Evolutionary conservation across 129 eudicot genomes (phyloP).

Genomic region (Chrysanthemum makinoi): DNA sequence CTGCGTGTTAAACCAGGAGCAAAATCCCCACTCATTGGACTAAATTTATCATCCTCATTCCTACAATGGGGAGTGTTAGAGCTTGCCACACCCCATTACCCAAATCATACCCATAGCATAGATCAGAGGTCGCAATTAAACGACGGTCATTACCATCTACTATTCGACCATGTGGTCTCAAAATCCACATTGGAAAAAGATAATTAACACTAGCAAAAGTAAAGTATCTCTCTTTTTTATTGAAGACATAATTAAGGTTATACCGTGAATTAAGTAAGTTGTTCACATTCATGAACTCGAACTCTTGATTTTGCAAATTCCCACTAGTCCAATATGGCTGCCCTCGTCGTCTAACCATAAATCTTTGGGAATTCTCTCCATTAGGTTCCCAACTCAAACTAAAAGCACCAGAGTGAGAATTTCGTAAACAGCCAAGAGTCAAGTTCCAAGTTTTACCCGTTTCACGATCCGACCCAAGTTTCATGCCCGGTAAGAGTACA

Average conservation of each 20-base stretch:
- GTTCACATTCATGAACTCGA: conserved; percentile 21
- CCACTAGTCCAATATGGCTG: conserved; percentile 26
- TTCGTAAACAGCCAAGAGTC: conserved; percentile 26
- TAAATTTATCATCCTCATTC: not conserved
- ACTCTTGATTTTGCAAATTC: not conserved
- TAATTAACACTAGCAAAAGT: not conserved
- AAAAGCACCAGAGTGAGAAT: conserved; percentile 29
- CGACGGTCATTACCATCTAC: not conserved
- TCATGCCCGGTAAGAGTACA: conserved; percentile 36
- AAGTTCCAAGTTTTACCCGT: conserved; percentile 26
- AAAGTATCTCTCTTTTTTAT: conserved; percentile 13
- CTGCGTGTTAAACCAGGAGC: not conserved
- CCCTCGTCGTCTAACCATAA: conserved; percentile 24
- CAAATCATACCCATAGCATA: not conserved
- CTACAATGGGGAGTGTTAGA: not conserved
- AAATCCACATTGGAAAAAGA: conserved; percentile 1
- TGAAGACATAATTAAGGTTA: conserved; percentile 15
- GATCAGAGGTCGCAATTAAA: not conserved
- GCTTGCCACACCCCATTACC: not conserved
- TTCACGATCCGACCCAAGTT: conserved; percentile 27
- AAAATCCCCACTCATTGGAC: not conserved
- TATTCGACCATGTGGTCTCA: not conserved
- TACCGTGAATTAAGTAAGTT: not conserved
- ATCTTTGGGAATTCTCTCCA: not conserved
- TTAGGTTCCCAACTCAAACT: conserved; percentile 27